Evolutionary conservation across 805 yeast genomes (phyloP), one percentile per base, ranked within the genome.

Genomic region (Saccharomyces paradoxus): DNA sequence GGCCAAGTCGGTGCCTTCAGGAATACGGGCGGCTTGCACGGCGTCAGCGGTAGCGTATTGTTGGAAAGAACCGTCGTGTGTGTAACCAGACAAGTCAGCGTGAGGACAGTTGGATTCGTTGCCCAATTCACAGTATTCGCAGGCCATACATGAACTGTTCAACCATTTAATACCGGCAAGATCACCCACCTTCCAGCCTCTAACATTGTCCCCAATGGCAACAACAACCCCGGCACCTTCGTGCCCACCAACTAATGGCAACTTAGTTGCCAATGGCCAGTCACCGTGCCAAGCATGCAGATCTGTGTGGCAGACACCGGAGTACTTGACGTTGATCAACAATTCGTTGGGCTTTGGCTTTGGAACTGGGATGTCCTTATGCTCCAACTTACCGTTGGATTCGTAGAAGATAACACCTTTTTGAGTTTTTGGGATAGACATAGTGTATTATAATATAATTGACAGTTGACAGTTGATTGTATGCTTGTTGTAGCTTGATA

Each of bases 301-400:
- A 68, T 83, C 88, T 29, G 87, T 82, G 76, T 83, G 88, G 69
- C 88, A 83, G 55, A 83, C 87, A 71, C 88, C 88, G 12, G 88
- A 83, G 74, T 81, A 83, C 72, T 82, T 82, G 67, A 83, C 84
- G 66, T 83, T 79, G 64, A 83, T 76, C 68, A 83, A 76, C 56
- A 83, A 72, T 71, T 83, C 87, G 65, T 77, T 81, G 58, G 87
- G 73, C 69, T 80, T 80, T 68, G 87, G 87, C 49, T 58, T 70
- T 68, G 88, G 84, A 30, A 80, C 83, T 24, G 81, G 77, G 56
- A 80, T 74, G 60, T 81, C 84, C 61, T 72, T 72, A 72, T 78
- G 79, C 55, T 67, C 68, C 62, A 79, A 69, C 22, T 74, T 72
- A 59, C 77, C 76, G 63, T 70, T 69, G 52, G 49, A 49, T 62